Evolutionary conservation across 2,329 filamentous ascomycete genomes (phyloP), one percentile per base, ranked within the genome.

Genomic region (Colletotrichum liaoningense): DNA sequence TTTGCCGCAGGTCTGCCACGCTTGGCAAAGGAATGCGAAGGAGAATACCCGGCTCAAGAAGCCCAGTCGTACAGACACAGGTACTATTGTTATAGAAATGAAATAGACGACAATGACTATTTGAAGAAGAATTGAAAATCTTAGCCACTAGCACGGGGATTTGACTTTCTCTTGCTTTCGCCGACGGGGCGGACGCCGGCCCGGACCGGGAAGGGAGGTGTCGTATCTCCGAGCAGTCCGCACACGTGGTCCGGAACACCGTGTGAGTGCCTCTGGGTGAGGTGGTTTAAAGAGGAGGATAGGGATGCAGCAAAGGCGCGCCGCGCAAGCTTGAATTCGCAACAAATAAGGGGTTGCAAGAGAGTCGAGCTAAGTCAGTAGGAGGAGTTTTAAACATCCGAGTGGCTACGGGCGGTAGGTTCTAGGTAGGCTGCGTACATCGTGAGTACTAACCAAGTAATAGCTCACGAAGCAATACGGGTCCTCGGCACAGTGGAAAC

Each of bases 141-240:
- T 42, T 19, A 6, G 5, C 8, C 42, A 49, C 42, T 9, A 22
- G 19, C 19, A 8, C 3, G 42, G n/a, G 19, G 19, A 4, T 7
- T n/a, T 42, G 38, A 19, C 14, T 7, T 14, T 42, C 14, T 19
- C 38, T 7, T 33, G 5, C 11, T 19, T 7, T 49, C 30, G n/a
- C 26, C 28, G 28, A 24, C 30, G 62, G 30, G 8, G 38, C 6
- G 12, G 16, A 63, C n/a, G 2, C 28, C 22, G 60, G 6, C 14
- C 60, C 42, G 57, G 58, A 54, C 38, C 38, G 55, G 49, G 33
- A 56, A 42, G 24, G 19, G 12, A 63, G 30, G 62, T 26, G 24
- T 73, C 73, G 73, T 74, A 74, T 73, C 70, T 74, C 73, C 70
- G 73, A 74, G 14, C 16, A 35, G 56, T 42, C 66, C n/a, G 58